Evolutionary conservation across 495 filamentous ascomycete genomes (phyloP).

Genomic region (Bacidia gigantensis): DNA sequence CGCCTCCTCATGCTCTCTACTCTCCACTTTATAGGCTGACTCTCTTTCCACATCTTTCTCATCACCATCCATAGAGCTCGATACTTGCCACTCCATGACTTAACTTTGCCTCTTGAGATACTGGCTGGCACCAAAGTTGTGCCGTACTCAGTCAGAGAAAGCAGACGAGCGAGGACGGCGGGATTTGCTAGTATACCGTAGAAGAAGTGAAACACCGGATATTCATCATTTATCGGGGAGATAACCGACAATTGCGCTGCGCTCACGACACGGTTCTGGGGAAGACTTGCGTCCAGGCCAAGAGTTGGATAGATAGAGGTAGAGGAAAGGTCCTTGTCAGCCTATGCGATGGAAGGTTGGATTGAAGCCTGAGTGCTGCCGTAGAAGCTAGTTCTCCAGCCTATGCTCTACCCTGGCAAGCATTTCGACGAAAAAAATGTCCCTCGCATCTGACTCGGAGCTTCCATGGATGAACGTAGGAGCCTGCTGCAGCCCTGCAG

Average conservation of each 20-base stretch:
- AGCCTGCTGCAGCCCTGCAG: not conserved
- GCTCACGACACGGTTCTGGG: constrained; percentile 12
- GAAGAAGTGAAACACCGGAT: constrained; percentile 33
- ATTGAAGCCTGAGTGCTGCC: constrained; percentile 9
- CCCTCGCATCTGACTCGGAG: constrained; percentile 10
- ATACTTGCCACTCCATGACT: constrained; percentile 28
- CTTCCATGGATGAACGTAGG: constrained; percentile 4
- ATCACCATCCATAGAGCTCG: constrained; percentile 26
- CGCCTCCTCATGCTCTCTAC: constrained; percentile 25
- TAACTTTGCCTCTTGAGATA: constrained; percentile 21
- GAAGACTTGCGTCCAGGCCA: constrained; percentile 28
- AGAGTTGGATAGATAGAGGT: constrained; percentile 26
- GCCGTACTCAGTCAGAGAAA: constrained; percentile 10
- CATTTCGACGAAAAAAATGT: constrained; percentile 13
- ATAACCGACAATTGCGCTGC: not conserved
- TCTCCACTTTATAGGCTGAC: constrained; percentile 24
- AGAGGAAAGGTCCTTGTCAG: constrained; percentile 25
- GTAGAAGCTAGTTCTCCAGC: constrained; percentile 13
- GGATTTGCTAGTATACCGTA: constrained; percentile 26
- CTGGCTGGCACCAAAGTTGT: constrained; percentile 12
- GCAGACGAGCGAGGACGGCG: constrained; percentile 15
- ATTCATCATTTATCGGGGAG: constrained; percentile 21
- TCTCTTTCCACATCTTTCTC: constrained; percentile 17
- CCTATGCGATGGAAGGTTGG: constrained; percentile 24
- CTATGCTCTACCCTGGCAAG: constrained; percentile 15